Percentiles rank a stretch among this genome's conserved stretches.
phyloP scores from a whole-genome alignment of 2,329 filamentous ascomycete genomes.

The Epichloe coenophiala region DNA sequence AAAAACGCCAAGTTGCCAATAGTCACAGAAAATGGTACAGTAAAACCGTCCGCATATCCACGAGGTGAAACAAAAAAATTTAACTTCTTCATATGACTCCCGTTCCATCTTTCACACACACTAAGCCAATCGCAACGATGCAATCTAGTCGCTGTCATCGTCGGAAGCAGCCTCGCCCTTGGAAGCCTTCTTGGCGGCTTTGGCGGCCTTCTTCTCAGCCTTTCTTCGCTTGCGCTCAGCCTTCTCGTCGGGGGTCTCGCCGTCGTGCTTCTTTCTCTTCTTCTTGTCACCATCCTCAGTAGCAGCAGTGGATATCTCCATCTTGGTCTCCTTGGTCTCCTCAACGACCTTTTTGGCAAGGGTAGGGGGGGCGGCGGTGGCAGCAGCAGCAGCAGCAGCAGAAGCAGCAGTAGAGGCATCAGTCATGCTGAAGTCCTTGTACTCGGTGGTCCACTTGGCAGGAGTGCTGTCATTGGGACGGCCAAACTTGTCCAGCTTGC shows the following conservation, averaged over 20 bases:
- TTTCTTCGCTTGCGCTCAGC: slow-evolving; percentile 46
- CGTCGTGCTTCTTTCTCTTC: slow-evolving; percentile 71
- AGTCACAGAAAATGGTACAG: slow-evolving; percentile 10
- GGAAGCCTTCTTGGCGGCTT: slow-evolving; percentile 40
- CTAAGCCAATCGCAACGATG: neutral
- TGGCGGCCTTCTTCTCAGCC: slow-evolving; percentile 46
- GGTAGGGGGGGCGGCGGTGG: slow-evolving; percentile 22
- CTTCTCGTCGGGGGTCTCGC: slow-evolving; percentile 58
- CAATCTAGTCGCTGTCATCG: slow-evolving; percentile 18
- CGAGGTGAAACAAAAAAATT: neutral
- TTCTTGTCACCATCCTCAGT: slow-evolving; percentile 45
- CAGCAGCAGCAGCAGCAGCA: too few species aligned
- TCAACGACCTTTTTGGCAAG: slow-evolving; percentile 19
- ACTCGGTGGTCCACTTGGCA: slow-evolving; percentile 80
- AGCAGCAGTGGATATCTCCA: slow-evolving; percentile 21
- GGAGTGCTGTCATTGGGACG: slow-evolving; percentile 86
- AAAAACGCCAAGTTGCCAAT: slow-evolving; percentile 12
- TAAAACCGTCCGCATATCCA: slow-evolving; percentile 10
- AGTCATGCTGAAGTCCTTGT: slow-evolving; percentile 72
- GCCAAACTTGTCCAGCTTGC: slow-evolving; percentile 97
- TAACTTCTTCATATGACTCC: slow-evolving; percentile 1
- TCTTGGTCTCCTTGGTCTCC: slow-evolving; percentile 25
- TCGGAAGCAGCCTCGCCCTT: slow-evolving; percentile 38
- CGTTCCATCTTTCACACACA: neutral
- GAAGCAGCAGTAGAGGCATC: slow-evolving; percentile 29